Conservation (phyloP, 176 grass and related monocot genomes). For the Musa itinerans region DNA sequence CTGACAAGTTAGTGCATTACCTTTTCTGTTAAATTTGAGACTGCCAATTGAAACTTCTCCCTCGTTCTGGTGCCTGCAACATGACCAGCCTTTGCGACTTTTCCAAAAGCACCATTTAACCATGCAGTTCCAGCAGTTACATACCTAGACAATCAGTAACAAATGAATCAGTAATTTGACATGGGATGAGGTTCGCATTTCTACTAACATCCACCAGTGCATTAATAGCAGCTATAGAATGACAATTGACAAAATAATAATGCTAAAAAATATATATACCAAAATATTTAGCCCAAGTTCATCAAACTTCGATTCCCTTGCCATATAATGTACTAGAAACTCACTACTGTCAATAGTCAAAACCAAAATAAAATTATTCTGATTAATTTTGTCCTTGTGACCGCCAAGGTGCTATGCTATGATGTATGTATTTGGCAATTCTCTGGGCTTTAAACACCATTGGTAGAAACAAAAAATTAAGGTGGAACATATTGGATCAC, state of each 20-base stretch:
- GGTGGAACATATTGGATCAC: no score
- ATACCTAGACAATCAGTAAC: constrained; percentile 45
- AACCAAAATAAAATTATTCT: not conserved
- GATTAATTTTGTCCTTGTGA: not conserved
- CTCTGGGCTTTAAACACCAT: not conserved
- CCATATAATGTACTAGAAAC: not conserved
- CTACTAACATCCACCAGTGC: not conserved
- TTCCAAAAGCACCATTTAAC: constrained; percentile 94
- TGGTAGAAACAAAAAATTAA: no score
- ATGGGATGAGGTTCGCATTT: not conserved
- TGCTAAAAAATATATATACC: not conserved
- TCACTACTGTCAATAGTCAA: not conserved
- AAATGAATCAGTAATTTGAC: not conserved
- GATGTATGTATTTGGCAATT: not conserved
- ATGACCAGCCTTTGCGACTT: constrained; percentile 75
- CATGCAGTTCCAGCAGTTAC: constrained; percentile 91
- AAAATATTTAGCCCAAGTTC: not conserved
- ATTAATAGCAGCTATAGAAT: not conserved
- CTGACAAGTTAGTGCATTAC: constrained; percentile 27
- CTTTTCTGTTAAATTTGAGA: constrained; percentile 89
- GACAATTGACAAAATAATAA: no score
- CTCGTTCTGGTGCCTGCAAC: constrained; percentile 82
- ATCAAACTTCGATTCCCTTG: not conserved
- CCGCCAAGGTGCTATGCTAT: not conserved
- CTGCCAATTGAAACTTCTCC: constrained; percentile 85